phyloP scores from a whole-genome alignment of 2,329 filamentous ascomycete genomes.

The Cylindrodendrum hubeiense region DNA sequence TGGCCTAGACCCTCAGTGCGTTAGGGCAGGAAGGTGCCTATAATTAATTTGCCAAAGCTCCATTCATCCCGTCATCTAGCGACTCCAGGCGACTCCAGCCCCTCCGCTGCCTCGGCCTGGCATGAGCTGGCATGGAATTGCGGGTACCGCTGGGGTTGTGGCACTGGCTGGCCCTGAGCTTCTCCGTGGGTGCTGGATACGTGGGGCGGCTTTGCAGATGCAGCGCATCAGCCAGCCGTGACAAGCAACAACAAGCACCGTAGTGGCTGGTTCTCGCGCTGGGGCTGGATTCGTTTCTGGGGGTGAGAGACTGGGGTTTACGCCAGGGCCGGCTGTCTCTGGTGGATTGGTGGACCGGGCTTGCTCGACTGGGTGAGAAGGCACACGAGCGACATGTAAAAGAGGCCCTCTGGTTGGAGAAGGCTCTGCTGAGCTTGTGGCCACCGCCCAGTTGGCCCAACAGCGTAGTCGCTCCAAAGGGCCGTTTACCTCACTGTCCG shows the following conservation, averaged over 20 bases:
- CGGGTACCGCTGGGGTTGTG: conserved; percentile 31
- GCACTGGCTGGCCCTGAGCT: neutral
- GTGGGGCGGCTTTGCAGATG: conserved; percentile 17
- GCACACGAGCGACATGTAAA: conserved; percentile 21
- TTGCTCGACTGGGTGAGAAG: conserved; percentile 17
- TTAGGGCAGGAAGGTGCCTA: conserved; percentile 30
- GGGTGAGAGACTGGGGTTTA: conserved; percentile 13
- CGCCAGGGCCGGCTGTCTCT: neutral
- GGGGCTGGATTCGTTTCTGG: conserved; percentile 19
- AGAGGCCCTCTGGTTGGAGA: conserved; percentile 13
- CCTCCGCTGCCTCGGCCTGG: conserved; percentile 26
- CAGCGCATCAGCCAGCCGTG: conserved; percentile 8
- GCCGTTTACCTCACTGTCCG: neutral
- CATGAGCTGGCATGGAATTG: conserved; percentile 31
- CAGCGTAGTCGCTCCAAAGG: neutral
- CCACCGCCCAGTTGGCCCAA: conserved; percentile 9
- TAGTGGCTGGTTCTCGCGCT: conserved; percentile 7
- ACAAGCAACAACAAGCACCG: conserved; percentile 23
- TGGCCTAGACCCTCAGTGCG: conserved; percentile 19
- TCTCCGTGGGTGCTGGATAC: neutral
- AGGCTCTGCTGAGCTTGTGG: neutral
- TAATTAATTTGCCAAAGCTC: conserved; percentile 41
- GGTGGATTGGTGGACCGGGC: conserved; percentile 2
- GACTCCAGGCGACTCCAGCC: conserved; percentile 17
- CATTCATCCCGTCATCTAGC: conserved; percentile 14